These are phyloP conservation scores for Neonectria coccinea DNA, from an alignment of 2,329 filamentous ascomycete species.

Conservation along the genomic window DNA sequence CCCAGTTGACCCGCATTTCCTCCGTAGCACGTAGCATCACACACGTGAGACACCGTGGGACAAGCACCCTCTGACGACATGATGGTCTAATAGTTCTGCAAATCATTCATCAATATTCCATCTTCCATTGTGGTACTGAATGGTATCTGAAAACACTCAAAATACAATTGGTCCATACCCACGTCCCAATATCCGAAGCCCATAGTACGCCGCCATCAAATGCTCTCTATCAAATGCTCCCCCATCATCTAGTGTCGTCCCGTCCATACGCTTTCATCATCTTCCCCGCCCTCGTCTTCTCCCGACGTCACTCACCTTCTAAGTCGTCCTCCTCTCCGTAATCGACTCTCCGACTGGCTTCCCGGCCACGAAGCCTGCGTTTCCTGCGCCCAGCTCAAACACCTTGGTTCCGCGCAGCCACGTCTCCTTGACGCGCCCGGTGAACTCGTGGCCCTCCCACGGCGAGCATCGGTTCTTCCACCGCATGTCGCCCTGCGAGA, in stretches of 20 bases:
- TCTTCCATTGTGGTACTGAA: constrained; percentile 23
- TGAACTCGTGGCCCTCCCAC: constrained; percentile 84
- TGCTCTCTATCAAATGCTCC: constrained; percentile 3
- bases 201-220: constrained; percentile 18
- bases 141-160: constrained; percentile 16
- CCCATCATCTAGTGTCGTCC: background rate
- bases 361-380: constrained; percentile 63
- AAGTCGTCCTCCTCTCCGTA: constrained; percentile 67
- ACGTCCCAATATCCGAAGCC: constrained; percentile 9
- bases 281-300: constrained; percentile 1
- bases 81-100: background rate
- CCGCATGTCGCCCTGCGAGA: constrained; percentile 83
- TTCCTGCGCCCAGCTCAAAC: constrained; percentile 72
- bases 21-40: background rate
- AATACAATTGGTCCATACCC: constrained; percentile 17
- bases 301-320: background rate
- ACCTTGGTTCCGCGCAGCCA: constrained; percentile 83
- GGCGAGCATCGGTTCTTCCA: constrained; percentile 95
- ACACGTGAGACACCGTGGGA: constrained; percentile 4
- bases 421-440: constrained; percentile 84
- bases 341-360: constrained; percentile 67
- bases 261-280: background rate
- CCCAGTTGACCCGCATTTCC: background rate
- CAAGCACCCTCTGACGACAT: constrained; percentile 33
- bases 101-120: constrained; percentile 16